Conservation (phyloP, 768 basidiomycete genomes). For the Gyrodon lividus region DNA sequence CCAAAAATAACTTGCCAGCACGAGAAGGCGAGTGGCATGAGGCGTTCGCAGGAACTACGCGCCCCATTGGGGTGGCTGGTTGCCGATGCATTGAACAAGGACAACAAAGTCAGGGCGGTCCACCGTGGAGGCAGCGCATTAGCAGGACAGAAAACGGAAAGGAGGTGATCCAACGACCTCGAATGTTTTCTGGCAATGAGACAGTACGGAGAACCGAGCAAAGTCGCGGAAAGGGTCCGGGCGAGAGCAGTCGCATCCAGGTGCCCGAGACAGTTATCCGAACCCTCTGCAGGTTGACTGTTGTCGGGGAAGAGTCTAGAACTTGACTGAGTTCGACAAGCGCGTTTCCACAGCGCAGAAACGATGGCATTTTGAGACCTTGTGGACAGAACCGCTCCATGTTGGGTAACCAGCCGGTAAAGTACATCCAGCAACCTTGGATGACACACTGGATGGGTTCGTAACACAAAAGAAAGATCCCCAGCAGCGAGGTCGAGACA, state of each 20-base stretch:
- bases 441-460: conserved; percentile 33
- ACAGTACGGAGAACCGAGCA: conserved; percentile 5
- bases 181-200: not conserved
- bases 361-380: conserved; percentile 35
- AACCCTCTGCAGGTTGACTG: not conserved
- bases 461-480: conserved; percentile 36
- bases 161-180: conserved; percentile 2
- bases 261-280: not conserved
- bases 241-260: conserved; percentile 13
- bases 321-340: conserved; percentile 6
- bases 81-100: conserved; percentile 25
- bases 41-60: not conserved
- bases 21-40: conserved; percentile 5
- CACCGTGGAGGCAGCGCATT: conserved; percentile 38
- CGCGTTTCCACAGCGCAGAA: conserved; percentile 36
- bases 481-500: conserved; percentile 33
- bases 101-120: conserved; percentile 42
- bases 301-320: not conserved
- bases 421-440: conserved; percentile 40
- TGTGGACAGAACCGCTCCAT: conserved; percentile 24
- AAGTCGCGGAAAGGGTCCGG: conserved; percentile 9
- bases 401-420: conserved; percentile 37
- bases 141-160: conserved; percentile 29
- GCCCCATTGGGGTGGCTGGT: not conserved
- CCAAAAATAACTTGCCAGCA: conserved; percentile 45